These are phyloP conservation scores for Batkoa obscura DNA, from an alignment of 371 early-diverging fungal species.

Conservation along the genomic window DNA sequence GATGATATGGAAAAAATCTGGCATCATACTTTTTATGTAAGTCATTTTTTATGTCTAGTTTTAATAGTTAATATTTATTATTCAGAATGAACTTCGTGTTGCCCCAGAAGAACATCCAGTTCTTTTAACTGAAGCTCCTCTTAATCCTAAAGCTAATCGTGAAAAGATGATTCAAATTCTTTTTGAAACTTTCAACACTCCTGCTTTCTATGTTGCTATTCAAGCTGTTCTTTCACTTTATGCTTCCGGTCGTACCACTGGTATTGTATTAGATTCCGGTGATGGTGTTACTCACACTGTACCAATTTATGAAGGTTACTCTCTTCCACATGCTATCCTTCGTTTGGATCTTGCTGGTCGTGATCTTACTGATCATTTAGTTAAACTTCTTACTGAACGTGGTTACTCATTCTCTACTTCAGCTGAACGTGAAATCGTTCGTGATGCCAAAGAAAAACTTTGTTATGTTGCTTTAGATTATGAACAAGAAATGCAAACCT, in stretches of 20 bases:
- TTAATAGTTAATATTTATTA: constrained; percentile 10
- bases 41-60: not conserved
- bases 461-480: constrained; percentile 98
- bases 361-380: constrained; percentile 96
- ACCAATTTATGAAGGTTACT: constrained; percentile 99
- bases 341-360: constrained; percentile 92
- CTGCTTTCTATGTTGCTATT: constrained; percentile 98
- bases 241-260: constrained; percentile 99
- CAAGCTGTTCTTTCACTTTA: constrained; percentile 96
- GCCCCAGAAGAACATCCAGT: constrained; percentile 96
- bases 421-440: constrained; percentile 99
- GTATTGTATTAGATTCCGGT: constrained; percentile 99
- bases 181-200: constrained; percentile 99
- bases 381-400: constrained; percentile 95
- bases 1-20: constrained; percentile 99
- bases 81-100: constrained; percentile 61
- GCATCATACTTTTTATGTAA: constrained; percentile 94
- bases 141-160: constrained; percentile 99
- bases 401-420: constrained; percentile 98
- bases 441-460: constrained; percentile 99
- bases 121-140: constrained; percentile 97
- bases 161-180: constrained; percentile 99
- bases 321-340: constrained; percentile 96
- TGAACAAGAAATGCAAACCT: constrained; percentile 96
- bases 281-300: constrained; percentile 99